Percentiles rank a stretch among this genome's conserved stretches.
phyloP scores from a whole-genome alignment of 2,329 filamentous ascomycete species.

The Trichoderma lentiforme region DNA sequence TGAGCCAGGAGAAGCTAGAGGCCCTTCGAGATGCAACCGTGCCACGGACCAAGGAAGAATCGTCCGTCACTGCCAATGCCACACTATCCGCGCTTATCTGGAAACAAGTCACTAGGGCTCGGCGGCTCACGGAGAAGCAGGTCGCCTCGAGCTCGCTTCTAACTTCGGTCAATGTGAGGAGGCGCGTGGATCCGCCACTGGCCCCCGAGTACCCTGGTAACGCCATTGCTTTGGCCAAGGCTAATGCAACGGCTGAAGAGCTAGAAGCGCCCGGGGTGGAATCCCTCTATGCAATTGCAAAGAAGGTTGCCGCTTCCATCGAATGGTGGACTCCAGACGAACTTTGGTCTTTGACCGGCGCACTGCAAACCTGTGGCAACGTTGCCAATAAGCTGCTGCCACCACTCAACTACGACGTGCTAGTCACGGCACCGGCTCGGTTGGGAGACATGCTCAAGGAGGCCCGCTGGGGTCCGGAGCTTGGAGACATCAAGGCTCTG shows the following conservation, averaged over 20 bases:
- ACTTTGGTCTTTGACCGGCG: constrained; percentile 17
- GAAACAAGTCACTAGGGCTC: constrained; percentile 17
- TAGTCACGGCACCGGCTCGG: constrained; percentile 15
- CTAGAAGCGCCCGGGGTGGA: constrained; percentile 14
- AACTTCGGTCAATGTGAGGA: constrained; percentile 17
- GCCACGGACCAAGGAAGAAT: constrained; percentile 12
- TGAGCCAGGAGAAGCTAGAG: constrained; percentile 10
- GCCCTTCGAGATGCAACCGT: constrained; percentile 9
- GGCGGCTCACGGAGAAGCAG: constrained; percentile 16
- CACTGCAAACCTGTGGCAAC: constrained; percentile 11
- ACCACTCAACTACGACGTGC: constrained; percentile 13
- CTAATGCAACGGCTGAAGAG: constrained; percentile 7
- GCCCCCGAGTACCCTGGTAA: constrained; percentile 18
- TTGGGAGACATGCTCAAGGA: constrained; percentile 16
- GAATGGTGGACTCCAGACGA: constrained; percentile 18
- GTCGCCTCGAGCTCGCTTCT: constrained; percentile 17
- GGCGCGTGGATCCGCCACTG: constrained; percentile 19
- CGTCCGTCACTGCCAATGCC: constrained; percentile 12
- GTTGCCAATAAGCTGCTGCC: constrained; percentile 14
- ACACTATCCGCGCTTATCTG: constrained; percentile 20
- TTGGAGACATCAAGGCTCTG: constrained; percentile 16
- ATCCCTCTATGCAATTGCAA: constrained; percentile 9
- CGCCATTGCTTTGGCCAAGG: constrained; percentile 16
- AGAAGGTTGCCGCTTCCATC: constrained; percentile 16
- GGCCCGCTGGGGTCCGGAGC: constrained; percentile 13